Percentiles rank a stretch among this genome's conserved stretches.
Evolutionary conservation across 1,139 yeast species (phyloP).

Genomic region (Blastobotrys ciferrii): DNA sequence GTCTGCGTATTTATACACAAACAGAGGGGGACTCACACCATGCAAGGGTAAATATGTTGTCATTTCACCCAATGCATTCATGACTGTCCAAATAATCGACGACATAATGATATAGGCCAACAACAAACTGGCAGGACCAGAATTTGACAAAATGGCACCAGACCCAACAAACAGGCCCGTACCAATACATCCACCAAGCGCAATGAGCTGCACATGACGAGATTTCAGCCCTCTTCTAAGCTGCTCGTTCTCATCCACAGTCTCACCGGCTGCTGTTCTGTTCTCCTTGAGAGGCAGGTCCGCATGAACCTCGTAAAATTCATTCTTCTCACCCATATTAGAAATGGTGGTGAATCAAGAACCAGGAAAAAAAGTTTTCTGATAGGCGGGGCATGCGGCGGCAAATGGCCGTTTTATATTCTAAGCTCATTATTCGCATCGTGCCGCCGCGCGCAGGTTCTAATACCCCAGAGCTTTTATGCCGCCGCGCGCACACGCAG

Average conservation of each 20-base stretch:
- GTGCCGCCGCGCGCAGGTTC: not conserved
- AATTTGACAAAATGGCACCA: constrained; percentile 58
- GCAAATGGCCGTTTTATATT: no score
- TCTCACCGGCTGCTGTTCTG: constrained; percentile 3
- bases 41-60: constrained; percentile 66
- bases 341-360: not conserved
- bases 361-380: not conserved
- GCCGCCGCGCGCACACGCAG: not conserved
- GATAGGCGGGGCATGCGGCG: no score
- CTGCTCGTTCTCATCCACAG: constrained; percentile 9
- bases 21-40: constrained; percentile 68
- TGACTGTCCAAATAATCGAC: constrained; percentile 61
- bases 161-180: constrained; percentile 63
- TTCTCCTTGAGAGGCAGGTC: constrained; percentile 3
- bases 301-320: constrained; percentile 4
- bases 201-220: constrained; percentile 52
- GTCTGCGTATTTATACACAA: constrained; percentile 26
- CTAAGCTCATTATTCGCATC: no score
- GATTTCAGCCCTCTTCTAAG: constrained; percentile 36
- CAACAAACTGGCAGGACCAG: constrained; percentile 66
- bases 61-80: constrained; percentile 71
- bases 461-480: not conserved
- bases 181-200: constrained; percentile 53
- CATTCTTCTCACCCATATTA: constrained; percentile 1
- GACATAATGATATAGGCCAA: constrained; percentile 65